These are phyloP conservation scores for Lathyrus tuberosus DNA, from an alignment of 306 rosid genomes.

Conservation along the genomic window DNA sequence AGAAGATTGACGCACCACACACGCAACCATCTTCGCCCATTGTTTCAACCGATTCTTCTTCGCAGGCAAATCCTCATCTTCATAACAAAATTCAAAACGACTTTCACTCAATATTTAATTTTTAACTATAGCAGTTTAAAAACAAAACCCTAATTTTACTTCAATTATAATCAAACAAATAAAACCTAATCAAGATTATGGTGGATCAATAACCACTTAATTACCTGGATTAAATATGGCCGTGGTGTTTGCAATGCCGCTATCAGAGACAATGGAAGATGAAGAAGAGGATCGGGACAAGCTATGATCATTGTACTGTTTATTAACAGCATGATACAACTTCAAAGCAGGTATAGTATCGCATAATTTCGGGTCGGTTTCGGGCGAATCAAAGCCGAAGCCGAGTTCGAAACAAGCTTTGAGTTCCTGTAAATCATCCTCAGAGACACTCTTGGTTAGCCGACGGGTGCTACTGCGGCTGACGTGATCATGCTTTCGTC, in stretches of 20 bases:
- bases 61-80: conserved; percentile 52
- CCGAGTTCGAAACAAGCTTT: conserved; percentile 88
- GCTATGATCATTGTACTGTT: conserved; percentile 47
- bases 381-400: conserved; percentile 66
- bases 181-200: too few species aligned
- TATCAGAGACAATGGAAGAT: conserved; percentile 48
- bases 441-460: conserved; percentile 59
- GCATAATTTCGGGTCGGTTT: conserved; percentile 54
- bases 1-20: conserved; percentile 54
- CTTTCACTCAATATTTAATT: not conserved
- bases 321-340: conserved; percentile 59
- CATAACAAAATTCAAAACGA: conserved; percentile 2
- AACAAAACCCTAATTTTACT: not conserved
- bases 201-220: not conserved
- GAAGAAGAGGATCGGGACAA: conserved; percentile 47
- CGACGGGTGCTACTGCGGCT: not conserved
- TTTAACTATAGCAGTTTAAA: not conserved
- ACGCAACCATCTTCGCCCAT: conserved; percentile 84
- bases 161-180: not conserved
- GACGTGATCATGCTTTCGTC: conserved; percentile 45
- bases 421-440: conserved; percentile 69
- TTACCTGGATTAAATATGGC: conserved; percentile 53
- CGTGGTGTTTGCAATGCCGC: conserved; percentile 40
- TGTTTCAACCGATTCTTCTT: conserved; percentile 74
- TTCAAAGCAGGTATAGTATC: conserved; percentile 66